Base-by-base conservation (phyloP, 495 filamentous ascomycete species). In the Chaetomidium leptoderma region DNA sequence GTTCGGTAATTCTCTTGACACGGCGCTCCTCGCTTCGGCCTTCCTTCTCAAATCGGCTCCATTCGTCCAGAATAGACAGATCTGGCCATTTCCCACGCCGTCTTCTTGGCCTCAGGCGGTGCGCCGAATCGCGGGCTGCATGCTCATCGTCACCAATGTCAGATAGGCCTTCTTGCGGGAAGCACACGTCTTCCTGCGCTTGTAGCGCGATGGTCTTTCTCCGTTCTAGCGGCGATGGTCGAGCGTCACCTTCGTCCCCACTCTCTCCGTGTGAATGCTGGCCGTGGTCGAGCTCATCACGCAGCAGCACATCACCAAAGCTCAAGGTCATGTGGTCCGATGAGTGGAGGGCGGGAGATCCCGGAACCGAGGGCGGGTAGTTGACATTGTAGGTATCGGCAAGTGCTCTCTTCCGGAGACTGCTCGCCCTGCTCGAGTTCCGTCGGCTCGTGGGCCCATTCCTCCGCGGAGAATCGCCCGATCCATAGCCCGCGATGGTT, bases 331-430 rank as follows among this genome's bases (percentile, higher is more conserved):
- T 63, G 33, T 57, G 72, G 32, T 74, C 76, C 21, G 48, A 81
- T 66, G 46, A 75, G 66, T 53, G 82, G 79, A 57, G 83, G 29
- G 47, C 74, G 74, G 93, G 93, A 19, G 88, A 87, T 6, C 82
- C 84, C 0, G 93, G 93, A 19, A 96, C 83, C 0, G 93, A 97
- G 1, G 93, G 93, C n/a, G 93, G 93, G 64, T 96, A 95, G 65
- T 98, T 98, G 57, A 97, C 82, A 81, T 96, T 86, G 69, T 91
- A 91, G 32, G 79, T 61, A 27, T 74, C 73, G 30, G 50, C 61
- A 14, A 66, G 71, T 43, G 50, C 68, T 60, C 48, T 73, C 56
- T 58, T 73, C 55, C 57, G 72, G 5, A 9, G 19, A 47, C 67
- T 72, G 55, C 68, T 73, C 37, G 66, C 73, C 55, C 56, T 63